Conservation (phyloP, 176 grass and related monocot species). For the Musa schizocarpa region DNA sequence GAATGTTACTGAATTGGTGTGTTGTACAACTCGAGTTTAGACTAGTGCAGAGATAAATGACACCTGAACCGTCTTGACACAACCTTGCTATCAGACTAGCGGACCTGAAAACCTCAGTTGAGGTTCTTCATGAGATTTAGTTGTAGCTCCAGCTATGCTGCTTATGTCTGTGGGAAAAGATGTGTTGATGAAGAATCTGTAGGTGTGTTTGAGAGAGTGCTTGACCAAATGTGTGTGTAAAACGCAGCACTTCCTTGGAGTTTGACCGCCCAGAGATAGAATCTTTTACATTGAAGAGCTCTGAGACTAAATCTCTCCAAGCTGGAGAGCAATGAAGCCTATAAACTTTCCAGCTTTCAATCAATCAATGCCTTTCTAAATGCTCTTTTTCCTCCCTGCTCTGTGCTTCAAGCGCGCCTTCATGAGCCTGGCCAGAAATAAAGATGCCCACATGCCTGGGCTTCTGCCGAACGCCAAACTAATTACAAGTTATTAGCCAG, state of each 20-base stretch:
- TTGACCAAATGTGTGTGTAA: too few species aligned
- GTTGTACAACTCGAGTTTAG: too few species aligned
- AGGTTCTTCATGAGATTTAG: background rate
- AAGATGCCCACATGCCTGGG: background rate
- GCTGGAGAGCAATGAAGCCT: constrained; percentile 3
- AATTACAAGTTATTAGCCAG: background rate
- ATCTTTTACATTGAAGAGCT: background rate
- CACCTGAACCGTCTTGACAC: background rate
- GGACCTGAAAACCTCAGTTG: too few species aligned
- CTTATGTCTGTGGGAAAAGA: background rate
- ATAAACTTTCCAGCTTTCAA: background rate
- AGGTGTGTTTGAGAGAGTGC: background rate
- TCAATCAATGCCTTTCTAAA: background rate
- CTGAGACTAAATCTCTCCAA: constrained; percentile 1
- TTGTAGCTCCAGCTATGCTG: background rate
- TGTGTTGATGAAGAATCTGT: background rate
- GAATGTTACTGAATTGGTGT: too few species aligned
- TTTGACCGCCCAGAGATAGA: background rate
- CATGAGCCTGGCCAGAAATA: background rate
- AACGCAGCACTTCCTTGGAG: too few species aligned
- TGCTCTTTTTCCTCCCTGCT: too few species aligned
- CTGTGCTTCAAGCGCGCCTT: background rate
- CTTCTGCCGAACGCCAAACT: background rate
- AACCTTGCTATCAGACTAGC: too few species aligned
- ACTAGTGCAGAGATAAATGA: background rate